Evolutionary conservation across 306 rosid species (phyloP), one percentile per base, ranked within the genome.

Genomic region (Trichosanthes cucumerina): DNA sequence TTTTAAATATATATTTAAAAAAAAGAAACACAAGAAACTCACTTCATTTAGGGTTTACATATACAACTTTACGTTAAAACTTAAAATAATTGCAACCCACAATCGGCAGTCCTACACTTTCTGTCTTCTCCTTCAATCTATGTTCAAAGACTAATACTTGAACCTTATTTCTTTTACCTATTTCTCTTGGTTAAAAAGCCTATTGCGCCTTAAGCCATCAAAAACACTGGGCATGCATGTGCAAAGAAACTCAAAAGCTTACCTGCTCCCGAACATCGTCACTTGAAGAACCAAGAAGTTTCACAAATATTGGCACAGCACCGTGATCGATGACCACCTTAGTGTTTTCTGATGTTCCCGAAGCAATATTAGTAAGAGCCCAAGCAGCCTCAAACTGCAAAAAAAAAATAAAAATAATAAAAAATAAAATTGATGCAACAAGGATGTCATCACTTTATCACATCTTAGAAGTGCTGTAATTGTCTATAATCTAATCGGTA

Each of bases 251-350:
- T 47, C 59, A 72, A 44, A 68, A 24, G 62, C 19, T 82, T 89
- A 92, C 90, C 99, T 93, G 98, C 84, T 93, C 97, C 15, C 98
- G 93, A 54, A 93, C 98, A 83, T 96, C 98, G 9, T 93, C 98
- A 73, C 93, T 91, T 0, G 94, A 88, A 80, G 97, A 93, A 81
- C 83, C 88, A 80, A 93, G 97, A 76, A 93, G 96, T 80, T 88
- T 87, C 18, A 93, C 94, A 85, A 93, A 93, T 58, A 91, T 89
- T 4, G 97, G 98, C 60, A 93, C 91, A 81, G 98, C 98, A 41
- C 96, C 94, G 1, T 87, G 92, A 76, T 90, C 98, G 59, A 93
- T 91, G 19, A 93, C 97, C 62, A 93, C 96, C 86, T 86, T 91
- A 4, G 98, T 93, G 85, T 93, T 85, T 58, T 93, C 97, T 70